Evolutionary conservation across 1,284 basidiomycete genomes (phyloP).

Genomic region (Leccinum huronense): DNA sequence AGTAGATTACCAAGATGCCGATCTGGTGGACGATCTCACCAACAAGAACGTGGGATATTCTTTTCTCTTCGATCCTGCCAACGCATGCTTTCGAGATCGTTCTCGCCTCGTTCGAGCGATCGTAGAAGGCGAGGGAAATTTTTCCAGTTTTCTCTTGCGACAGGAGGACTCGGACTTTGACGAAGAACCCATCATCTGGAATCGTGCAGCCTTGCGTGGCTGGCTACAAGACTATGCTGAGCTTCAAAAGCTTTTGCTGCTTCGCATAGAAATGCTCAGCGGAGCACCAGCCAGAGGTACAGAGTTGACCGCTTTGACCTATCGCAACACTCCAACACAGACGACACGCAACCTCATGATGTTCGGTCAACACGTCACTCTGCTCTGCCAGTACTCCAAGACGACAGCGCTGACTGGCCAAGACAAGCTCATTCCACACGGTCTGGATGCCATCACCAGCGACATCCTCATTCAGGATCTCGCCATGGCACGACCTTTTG

Average conservation of each 20-base stretch:
- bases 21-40: not conserved
- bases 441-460: conserved; percentile 22
- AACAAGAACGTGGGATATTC: conserved; percentile 10
- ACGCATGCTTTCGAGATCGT: conserved; percentile 10
- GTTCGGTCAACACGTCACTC: conserved; percentile 17
- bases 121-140: fast-evolving
- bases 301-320: conserved; percentile 25
- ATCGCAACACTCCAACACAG: conserved; percentile 14
- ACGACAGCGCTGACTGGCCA: conserved; percentile 14
- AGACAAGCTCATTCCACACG: conserved; percentile 35
- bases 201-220: not conserved
- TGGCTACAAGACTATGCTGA: conserved; percentile 27
- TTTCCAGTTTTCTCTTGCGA: not conserved
- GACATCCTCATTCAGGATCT: conserved; percentile 34
- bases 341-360: conserved; percentile 19
- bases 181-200: conserved; percentile 13
- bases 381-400: conserved; percentile 33
- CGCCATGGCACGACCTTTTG: conserved; percentile 28
- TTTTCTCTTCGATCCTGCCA: not conserved
- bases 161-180: not conserved
- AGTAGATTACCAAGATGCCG: too few relatives aligned
- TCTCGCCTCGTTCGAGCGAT: not conserved
- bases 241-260: conserved; percentile 17
- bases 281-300: conserved; percentile 27
- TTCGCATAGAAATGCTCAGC: conserved; percentile 17